These are phyloP conservation scores for Salix udensis DNA, from an alignment of 345 rosid genomes.

Conservation along the genomic window DNA sequence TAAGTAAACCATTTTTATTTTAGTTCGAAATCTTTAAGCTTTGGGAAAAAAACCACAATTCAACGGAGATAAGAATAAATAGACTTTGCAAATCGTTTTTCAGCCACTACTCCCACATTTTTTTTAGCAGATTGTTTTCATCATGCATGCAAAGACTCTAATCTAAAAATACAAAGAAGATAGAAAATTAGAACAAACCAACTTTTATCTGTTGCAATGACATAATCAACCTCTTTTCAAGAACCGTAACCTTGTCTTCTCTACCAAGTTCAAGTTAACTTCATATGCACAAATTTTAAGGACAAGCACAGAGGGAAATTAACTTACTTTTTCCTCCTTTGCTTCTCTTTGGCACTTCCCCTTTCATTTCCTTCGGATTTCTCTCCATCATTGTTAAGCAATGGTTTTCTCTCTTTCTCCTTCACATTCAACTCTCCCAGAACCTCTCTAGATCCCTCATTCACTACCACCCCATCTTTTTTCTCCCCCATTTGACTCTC, in stretches of 20 bases:
- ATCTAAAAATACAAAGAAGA: too few species aligned
- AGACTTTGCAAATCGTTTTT: not conserved
- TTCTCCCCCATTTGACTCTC: conserved; percentile 28
- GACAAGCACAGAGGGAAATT: not conserved
- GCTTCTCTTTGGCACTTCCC: conserved; percentile 52
- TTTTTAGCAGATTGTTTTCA: too few species aligned
- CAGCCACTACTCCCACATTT: not conserved
- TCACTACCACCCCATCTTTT: conserved; percentile 11
- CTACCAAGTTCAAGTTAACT: not conserved
- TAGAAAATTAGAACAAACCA: not conserved
- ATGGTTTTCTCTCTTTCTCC: conserved; percentile 59
- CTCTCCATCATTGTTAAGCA: conserved; percentile 43
- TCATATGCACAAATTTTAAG: not conserved
- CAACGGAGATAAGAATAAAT: not conserved
- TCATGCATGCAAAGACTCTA: too few species aligned
- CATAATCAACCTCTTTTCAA: too few species aligned
- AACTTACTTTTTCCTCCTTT: conserved; percentile 52
- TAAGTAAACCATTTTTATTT: not conserved
- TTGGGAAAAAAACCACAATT: not conserved
- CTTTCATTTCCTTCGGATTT: conserved; percentile 29
- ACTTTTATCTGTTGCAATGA: not conserved
- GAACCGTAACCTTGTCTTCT: not conserved
- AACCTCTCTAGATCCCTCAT: conserved; percentile 32
- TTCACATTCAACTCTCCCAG: conserved; percentile 30
- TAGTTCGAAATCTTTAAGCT: not conserved